phyloP scores from a whole-genome alignment of 306 rosid species.

The Pyrus bretschneideri region DNA sequence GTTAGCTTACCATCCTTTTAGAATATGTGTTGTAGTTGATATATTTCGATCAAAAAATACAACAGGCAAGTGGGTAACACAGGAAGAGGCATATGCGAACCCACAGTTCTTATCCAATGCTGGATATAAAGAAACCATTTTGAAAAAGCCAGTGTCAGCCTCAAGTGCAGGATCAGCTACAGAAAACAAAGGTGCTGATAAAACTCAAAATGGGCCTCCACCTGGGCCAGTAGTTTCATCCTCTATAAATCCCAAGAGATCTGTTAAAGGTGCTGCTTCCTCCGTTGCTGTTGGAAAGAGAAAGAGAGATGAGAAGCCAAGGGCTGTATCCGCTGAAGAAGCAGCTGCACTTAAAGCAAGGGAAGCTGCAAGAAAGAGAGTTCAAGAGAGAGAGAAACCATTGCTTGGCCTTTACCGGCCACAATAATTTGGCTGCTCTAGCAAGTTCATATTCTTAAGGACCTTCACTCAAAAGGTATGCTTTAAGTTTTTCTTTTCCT shows the following conservation, averaged over 20 bases:
- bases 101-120: constrained; percentile 56
- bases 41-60: constrained; percentile 28
- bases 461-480: constrained; percentile 10
- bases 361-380: constrained; percentile 97
- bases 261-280: constrained; percentile 64
- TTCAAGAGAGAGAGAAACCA: constrained; percentile 81
- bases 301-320: constrained; percentile 60
- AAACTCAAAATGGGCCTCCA: constrained; percentile 35
- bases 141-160: constrained; percentile 34
- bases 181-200: constrained; percentile 34
- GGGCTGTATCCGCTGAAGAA: constrained; percentile 67
- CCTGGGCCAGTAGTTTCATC: constrained; percentile 62
- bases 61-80: constrained; percentile 93
- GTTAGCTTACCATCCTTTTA: neutral
- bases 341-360: constrained; percentile 88
- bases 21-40: constrained; percentile 4
- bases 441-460: constrained; percentile 10
- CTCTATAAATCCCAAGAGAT: constrained; percentile 57
- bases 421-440: constrained; percentile 30
- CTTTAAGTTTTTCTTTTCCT: neutral
- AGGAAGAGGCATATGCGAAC: constrained; percentile 83
- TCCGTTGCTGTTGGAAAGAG: constrained; percentile 81
- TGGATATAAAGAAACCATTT: constrained; percentile 29
- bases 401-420: constrained; percentile 80
- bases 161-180: constrained; percentile 30